Percentiles rank a stretch among this genome's conserved stretches.
Conservation (phyloP, 2,329 filamentous ascomycete genomes). For the Colletotrichum graminicola region DNA sequence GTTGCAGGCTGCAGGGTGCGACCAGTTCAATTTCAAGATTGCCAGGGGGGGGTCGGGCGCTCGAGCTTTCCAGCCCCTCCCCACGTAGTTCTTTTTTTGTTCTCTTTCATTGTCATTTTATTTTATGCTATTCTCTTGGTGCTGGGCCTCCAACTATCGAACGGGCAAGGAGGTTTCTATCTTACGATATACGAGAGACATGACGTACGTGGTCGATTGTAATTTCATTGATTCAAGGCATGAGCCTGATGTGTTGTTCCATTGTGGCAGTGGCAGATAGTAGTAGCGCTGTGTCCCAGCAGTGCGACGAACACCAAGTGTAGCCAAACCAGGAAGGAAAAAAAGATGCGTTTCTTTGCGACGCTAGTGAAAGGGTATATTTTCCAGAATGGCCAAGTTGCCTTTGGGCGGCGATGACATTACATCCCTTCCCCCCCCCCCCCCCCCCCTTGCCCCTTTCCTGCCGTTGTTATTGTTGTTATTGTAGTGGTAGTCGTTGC, state of each 20-base stretch:
- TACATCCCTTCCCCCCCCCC: neutral
- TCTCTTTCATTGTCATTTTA: neutral
- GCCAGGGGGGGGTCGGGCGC: neutral
- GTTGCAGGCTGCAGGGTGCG: slow-evolving; percentile 5
- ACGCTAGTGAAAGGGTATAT: slow-evolving; percentile 40
- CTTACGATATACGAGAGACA: neutral
- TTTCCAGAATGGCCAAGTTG: slow-evolving; percentile 15
- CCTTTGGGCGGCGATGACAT: neutral
- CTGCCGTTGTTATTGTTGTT: neutral
- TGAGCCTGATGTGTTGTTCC: slow-evolving; percentile 11
- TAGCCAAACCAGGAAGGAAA: neutral
- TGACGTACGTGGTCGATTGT: slow-evolving; percentile 5
- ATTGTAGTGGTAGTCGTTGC: neutral
- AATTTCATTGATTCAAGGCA: slow-evolving; percentile 10
- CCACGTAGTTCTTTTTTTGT: neutral
- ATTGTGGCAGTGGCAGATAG: neutral
- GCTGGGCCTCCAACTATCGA: neutral
- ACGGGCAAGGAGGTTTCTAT: neutral
- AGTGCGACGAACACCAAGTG: neutral
- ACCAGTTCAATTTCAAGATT: slow-evolving; percentile 4
- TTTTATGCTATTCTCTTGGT: neutral
- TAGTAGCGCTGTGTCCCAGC: neutral
- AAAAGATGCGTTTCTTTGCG: slow-evolving; percentile 20
- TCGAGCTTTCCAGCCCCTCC: neutral
- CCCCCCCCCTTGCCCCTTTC: neutral